These are phyloP conservation scores for Penicillium lagena DNA, from an alignment of 495 filamentous ascomycete species.

Conservation along the genomic window DNA sequence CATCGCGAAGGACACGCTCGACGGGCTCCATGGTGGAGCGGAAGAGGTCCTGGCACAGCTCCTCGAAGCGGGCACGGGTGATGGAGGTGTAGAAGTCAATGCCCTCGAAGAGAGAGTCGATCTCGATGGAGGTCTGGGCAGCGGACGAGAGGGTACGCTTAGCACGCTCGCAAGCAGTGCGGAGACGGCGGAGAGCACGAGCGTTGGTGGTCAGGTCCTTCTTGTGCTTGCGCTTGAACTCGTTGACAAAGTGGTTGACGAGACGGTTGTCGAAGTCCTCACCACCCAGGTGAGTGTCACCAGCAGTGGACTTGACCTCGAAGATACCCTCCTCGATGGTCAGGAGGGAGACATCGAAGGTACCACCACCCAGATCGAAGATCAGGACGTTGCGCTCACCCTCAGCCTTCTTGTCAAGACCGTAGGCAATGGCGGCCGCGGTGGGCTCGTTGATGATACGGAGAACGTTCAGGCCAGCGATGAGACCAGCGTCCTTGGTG, in stretches of 20 bases:
- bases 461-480: conserved; percentile 94
- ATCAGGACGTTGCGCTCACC: conserved; percentile 99
- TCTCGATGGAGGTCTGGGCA: conserved; percentile 96
- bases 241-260: conserved; percentile 89
- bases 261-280: conserved; percentile 99
- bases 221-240: conserved; percentile 90
- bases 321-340: conserved; percentile 99
- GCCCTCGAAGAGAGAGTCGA: conserved; percentile 96
- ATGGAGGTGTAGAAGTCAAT: conserved; percentile 98
- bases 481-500: conserved; percentile 97
- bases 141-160: conserved; percentile 97
- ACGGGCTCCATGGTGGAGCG: conserved; percentile 94
- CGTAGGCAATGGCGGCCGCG: conserved; percentile 86
- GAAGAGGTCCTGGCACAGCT: conserved; percentile 96
- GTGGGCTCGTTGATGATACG: conserved; percentile 99
- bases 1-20: conserved; percentile 96
- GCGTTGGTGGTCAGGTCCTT: conserved; percentile 78
- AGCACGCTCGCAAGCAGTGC: conserved; percentile 98
- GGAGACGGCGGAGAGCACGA: conserved; percentile 94
- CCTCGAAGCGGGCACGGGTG: conserved; percentile 99
- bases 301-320: conserved; percentile 97
- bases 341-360: conserved; percentile 98
- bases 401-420: conserved; percentile 92
- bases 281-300: conserved; percentile 98
- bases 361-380: conserved; percentile 99